Evolutionary conservation across 208 protist species (phyloP), one percentile per base, ranked within the genome.

Genomic region (Porcisia hertigi): DNA sequence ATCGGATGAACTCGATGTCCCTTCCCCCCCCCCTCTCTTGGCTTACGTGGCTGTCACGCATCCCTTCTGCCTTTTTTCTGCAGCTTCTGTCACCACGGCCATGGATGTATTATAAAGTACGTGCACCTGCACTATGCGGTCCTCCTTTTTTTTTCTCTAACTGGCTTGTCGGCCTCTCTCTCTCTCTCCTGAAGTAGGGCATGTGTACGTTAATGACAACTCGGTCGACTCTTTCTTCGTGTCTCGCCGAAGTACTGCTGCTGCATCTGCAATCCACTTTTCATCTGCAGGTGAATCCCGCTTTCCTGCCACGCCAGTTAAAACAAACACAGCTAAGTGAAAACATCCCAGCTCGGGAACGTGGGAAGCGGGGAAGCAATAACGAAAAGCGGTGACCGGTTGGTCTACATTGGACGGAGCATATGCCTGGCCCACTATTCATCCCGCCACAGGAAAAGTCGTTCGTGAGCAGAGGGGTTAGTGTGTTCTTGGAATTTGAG

Each of bases 51-150:
- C 41, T 12, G 20, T 34, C 9, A 52, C 63, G 30, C 23, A 23
- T 6, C 16, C 20, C 5, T 30, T 20, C 23, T 30, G 63, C 63
- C 41, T 34, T 36, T 49, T 49, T 30, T 39, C 39, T 30, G 34
- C 23, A 11, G 39, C 63, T 20, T 67, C 41, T 20, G 39, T 30
- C 25, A 49, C 43, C 36, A 9, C 43, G 45, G 63, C 30, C 25
- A 25, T 75, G 41, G 8, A 52, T 76, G 30, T 16, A 63, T 47
- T 23, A 43, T 18, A 11, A n/a, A 25, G 25, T 77, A 3, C 55
- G 18, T 81, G 53, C 25, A 57, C 60, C 64, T 76, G 49, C 25
- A 30, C 49, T 39, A 55, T 77, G 58, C 0, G 30, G n/a, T 63
- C 25, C 63, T 73, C 62, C 34, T 80, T 49, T 71, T 43, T 43